Evolutionary conservation across 2,329 filamentous ascomycete species (phyloP).

Genomic region (Microsporum canis): DNA sequence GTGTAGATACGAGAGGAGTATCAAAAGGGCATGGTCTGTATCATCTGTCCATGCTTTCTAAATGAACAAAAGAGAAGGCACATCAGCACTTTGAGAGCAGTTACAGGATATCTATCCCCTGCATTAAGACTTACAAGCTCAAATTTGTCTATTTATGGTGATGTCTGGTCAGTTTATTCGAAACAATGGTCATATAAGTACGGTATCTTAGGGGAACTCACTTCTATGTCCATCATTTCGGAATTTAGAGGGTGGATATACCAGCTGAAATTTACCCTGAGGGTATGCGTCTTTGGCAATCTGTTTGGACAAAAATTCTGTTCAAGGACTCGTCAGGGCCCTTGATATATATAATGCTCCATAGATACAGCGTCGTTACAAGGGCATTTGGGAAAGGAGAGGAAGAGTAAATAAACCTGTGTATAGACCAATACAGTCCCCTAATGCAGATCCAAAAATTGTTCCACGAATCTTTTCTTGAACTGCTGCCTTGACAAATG

Average conservation of each 20-base stretch:
- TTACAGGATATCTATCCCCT: not conserved
- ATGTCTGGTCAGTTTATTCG: too few relatives aligned
- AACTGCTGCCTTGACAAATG: constrained; percentile 21
- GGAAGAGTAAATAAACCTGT: constrained; percentile 24
- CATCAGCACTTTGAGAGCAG: not conserved
- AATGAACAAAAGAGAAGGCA: not conserved
- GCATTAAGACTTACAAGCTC: constrained; percentile 10
- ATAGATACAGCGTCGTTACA: not conserved
- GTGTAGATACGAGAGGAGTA: constrained; percentile 40
- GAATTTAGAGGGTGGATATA: constrained; percentile 13
- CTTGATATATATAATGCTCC: too few relatives aligned
- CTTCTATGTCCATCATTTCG: constrained; percentile 15
- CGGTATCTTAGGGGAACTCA: constrained; percentile 4
- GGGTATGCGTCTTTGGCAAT: constrained; percentile 12
- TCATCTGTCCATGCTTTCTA: constrained; percentile 44
- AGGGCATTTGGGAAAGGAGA: too few relatives aligned
- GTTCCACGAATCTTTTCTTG: constrained; percentile 35
- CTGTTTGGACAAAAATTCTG: constrained; percentile 15
- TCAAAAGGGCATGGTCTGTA: constrained; percentile 43
- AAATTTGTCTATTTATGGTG: constrained; percentile 24
- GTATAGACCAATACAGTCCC: constrained; percentile 45
- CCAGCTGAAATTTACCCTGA: constrained; percentile 12
- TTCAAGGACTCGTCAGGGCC: not conserved
- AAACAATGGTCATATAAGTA: not conserved
- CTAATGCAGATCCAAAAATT: constrained; percentile 42